Base-by-base conservation (phyloP, 2,329 filamentous ascomycete species). In the Alternaria ethzedia region DNA sequence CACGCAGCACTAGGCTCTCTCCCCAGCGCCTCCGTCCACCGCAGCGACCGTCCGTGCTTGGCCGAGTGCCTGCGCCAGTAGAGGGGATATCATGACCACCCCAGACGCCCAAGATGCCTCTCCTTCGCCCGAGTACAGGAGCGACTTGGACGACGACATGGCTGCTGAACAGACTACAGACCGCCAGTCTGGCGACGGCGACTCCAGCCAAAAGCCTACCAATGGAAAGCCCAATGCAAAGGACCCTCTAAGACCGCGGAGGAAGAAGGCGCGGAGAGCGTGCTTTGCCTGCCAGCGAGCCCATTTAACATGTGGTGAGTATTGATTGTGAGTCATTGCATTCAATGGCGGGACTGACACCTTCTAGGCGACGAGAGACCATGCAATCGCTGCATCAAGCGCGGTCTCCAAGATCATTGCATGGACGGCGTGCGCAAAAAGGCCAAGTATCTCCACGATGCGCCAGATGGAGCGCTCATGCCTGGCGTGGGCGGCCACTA, bases 381-480 rank as follows among this genome's bases (percentile, higher is more conserved):
- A 57, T 99, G 96, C 79, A 89, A 94, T 76, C 87, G 96, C 75
- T 99, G 96, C 80, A 93, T 98, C 72, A 97, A 97, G 81, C 91
- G 96, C 73, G 93, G 93, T 49, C 87, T 98, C 21, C 92, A 94
- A 74, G 94, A 97, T 78, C 89, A 89, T 65, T 99, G 96, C 77
- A 94, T 97, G 80, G 96, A 99, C 78, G 96, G 96, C 57, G 94
- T 98, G 55, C 91, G 96, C 67, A 99, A 99, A 82, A 99, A 98
- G 86, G 96, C 96, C 56, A 99, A 99, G 81, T 99, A 99, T 80
- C 91, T 99, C 60, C 94, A 98, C 77, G 96, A 98, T 85, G 94
- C 95, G 25, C 94, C 95, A 36, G 89, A 93, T 56, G 94, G 96
- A 78, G 94, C 94, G 49, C 85, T 97, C 66, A 88, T 95, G 77